phyloP scores from a whole-genome alignment of 768 basidiomycete genomes.

The Strobilomyces echinocephalus region DNA sequence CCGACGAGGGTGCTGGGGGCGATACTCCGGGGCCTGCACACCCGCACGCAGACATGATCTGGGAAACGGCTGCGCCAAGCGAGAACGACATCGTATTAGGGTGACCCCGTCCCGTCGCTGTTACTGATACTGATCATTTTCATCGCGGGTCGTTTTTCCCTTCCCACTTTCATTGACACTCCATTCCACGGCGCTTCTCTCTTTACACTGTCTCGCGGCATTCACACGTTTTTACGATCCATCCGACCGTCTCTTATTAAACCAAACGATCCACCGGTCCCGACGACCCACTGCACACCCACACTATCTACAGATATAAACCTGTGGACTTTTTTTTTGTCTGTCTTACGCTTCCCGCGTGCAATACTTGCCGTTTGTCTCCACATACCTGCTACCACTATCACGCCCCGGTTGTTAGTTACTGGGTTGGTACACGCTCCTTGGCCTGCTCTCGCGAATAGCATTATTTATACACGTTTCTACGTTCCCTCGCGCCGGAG shows the following conservation, averaged over 20 bases:
- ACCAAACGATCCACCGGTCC: neutral
- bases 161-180: neutral
- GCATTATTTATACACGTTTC: slow-evolving; percentile 9
- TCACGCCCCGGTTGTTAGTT: neutral
- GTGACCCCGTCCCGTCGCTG: slow-evolving; percentile 9
- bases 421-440: slow-evolving; percentile 1
- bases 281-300: neutral
- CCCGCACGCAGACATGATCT: slow-evolving; percentile 22
- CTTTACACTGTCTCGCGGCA: neutral
- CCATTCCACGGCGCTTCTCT: slow-evolving; percentile 1
- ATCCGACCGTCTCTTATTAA: slow-evolving; percentile 2
- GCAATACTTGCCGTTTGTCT: slow-evolving; percentile 6
- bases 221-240: slow-evolving; percentile 4
- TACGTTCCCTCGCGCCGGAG: too few relatives aligned
- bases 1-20: slow-evolving; percentile 17
- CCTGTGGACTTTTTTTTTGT: slow-evolving; percentile 9
- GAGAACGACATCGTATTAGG: slow-evolving; percentile 31
- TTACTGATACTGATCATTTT: slow-evolving; percentile 2
- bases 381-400: slow-evolving; percentile 21
- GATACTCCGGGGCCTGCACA: slow-evolving; percentile 18
- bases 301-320: slow-evolving; percentile 17
- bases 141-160: neutral
- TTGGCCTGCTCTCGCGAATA: slow-evolving; percentile 12
- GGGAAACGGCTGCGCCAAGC: slow-evolving; percentile 27
- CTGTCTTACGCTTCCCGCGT: slow-evolving; percentile 2